Conservation (phyloP, 2,329 filamentous ascomycete genomes). For the Cephalotrichum gorgonifer region DNA sequence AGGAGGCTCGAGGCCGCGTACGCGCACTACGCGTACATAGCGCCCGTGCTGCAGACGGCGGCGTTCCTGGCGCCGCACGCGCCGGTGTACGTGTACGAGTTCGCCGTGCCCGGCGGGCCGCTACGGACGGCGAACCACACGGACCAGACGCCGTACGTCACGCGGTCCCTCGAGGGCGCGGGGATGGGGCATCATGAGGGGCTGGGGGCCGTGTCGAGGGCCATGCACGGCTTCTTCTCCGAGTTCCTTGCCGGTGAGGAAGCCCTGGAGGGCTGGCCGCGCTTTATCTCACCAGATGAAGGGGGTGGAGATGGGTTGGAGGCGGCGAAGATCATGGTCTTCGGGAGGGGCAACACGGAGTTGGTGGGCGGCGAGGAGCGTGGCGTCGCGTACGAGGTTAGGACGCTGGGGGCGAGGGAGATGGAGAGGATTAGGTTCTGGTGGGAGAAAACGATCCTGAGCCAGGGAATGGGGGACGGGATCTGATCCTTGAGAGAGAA, state of each 20-base stretch:
- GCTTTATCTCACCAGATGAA: conserved; percentile 26
- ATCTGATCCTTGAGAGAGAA: neutral
- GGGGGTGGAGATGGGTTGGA: conserved; percentile 10
- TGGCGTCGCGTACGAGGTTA: conserved; percentile 33
- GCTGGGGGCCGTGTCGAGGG: conserved; percentile 23
- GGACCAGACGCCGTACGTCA: conserved; percentile 31
- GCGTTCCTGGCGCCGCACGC: conserved; percentile 13
- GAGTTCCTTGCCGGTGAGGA: conserved; percentile 12
- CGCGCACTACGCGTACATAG: conserved; percentile 54
- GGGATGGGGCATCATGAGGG: conserved; percentile 22
- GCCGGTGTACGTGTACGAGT: conserved; percentile 47
- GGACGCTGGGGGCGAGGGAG: conserved; percentile 31
- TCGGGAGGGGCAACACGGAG: conserved; percentile 52
- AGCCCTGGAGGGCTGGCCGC: conserved; percentile 25
- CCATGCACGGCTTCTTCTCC: conserved; percentile 33
- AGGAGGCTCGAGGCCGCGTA: conserved; percentile 50
- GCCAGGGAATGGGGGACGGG: conserved; percentile 27
- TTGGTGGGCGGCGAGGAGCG: conserved; percentile 21
- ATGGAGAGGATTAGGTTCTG: conserved; percentile 46
- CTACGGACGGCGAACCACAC: conserved; percentile 34
- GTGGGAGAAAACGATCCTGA: conserved; percentile 43
- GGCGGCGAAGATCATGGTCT: conserved; percentile 35
- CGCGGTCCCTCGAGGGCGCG: conserved; percentile 24
- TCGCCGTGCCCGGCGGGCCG: conserved; percentile 32
- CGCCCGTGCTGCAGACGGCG: conserved; percentile 51